Base-by-base conservation (phyloP, 1,284 basidiomycete genomes). In the Porogramme epimiltina region DNA sequence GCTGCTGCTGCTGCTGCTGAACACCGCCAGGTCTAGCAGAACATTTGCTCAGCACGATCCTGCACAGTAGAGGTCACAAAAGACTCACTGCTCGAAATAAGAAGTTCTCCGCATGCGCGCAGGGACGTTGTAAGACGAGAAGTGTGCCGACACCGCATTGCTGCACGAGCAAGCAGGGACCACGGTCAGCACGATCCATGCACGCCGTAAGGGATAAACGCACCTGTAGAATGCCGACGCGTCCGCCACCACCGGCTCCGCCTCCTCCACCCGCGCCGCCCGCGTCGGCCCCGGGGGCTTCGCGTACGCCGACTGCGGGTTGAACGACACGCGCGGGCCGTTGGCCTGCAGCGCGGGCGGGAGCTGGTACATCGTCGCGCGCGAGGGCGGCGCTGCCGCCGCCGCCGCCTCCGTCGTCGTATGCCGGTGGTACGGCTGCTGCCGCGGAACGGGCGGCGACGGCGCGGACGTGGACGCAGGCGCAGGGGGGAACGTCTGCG, bases 211-310 rank as follows among this genome's bases (percentile, higher is more conserved):
- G n/a, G n/a, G n/a, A n/a, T n/a, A n/a, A n/a, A 55, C 76, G 47
- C 56, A 81, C 84, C 79, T 83, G 70, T 87, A 87, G 34, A 87
- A 76, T 3, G 81, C 71, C 31, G 72, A 61, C 2, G 79, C 67
- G 52, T 71, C 63, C 2, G 63, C 47, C n/a, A 51, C 52, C 38
- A 54, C 60, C 18, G 55, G 60, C 18, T 38, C 40, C 6, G 48
- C 55, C 34, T 61, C 56, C 20, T 55, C 56, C 25, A 42, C 47
- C 3, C 41, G 45, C 3, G 49, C 22, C 19, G 42, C 33, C 33
- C 50, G 48, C 9, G 45, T 42, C 36, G 55, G 49, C n/a, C 42
- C 28, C 13, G 46, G 13, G 23, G 55, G 62, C 49, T 54, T 56
- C n/a, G 45, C 49, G 49, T 85, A 84, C 6, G 81, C 80, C 45